These are phyloP conservation scores for Epichloe gansuensis DNA, from an alignment of 2,329 filamentous ascomycete genomes.

Conservation along the genomic window DNA sequence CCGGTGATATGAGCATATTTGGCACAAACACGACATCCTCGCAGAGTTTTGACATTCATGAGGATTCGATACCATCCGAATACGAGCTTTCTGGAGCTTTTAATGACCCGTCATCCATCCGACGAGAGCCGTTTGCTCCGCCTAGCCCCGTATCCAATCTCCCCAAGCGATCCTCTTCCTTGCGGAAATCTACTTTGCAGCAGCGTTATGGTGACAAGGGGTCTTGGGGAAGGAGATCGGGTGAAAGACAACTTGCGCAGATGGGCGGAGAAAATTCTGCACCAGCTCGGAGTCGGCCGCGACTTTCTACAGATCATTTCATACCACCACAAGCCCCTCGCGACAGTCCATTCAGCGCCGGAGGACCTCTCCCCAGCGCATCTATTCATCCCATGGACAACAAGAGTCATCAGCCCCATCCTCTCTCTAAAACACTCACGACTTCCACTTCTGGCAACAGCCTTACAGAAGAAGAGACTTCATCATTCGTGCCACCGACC, in stretches of 20 bases:
- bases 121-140: conserved; percentile 29
- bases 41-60: conserved; percentile 38
- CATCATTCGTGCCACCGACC: conserved; percentile 16
- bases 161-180: conserved; percentile 58
- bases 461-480: conserved; percentile 59
- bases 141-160: conserved; percentile 39
- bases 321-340: conserved; percentile 47
- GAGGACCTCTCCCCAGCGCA: conserved; percentile 38
- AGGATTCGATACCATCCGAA: conserved; percentile 32
- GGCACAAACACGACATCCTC: conserved; percentile 39
- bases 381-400: conserved; percentile 37
- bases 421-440: conserved; percentile 73
- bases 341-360: conserved; percentile 51
- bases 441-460: conserved; percentile 78
- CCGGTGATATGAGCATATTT: conserved; percentile 61
- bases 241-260: conserved; percentile 40
- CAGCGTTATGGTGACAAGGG: conserved; percentile 63
- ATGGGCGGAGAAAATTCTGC: conserved; percentile 41
- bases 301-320: conserved; percentile 70
- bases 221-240: conserved; percentile 48
- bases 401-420: conserved; percentile 51
- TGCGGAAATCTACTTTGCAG: conserved; percentile 77
- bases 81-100: conserved; percentile 37
- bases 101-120: conserved; percentile 3
- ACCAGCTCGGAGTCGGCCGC: conserved; percentile 50